phyloP scores from a whole-genome alignment of 148 eudicot species.

The Spergularia bocconei region DNA sequence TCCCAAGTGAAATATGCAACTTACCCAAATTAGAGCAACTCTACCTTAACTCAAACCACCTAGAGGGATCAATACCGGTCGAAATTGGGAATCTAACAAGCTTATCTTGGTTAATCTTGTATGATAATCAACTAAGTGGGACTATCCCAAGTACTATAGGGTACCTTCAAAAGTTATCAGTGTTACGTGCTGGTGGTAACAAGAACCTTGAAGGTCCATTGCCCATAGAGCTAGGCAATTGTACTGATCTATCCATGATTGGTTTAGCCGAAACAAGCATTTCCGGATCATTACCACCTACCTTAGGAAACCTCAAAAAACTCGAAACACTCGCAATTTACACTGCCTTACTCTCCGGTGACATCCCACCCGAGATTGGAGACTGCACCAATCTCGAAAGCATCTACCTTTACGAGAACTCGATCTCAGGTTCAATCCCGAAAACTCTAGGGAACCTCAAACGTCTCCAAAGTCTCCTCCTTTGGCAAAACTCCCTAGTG shows the following conservation, averaged over 20 bases:
- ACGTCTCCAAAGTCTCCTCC: conserved; percentile 54
- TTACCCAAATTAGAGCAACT: conserved; percentile 55
- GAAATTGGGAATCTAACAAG: conserved; percentile 60
- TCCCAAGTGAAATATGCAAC: conserved; percentile 52
- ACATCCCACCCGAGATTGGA: conserved; percentile 79
- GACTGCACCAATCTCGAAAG: conserved; percentile 53
- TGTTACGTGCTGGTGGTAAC: conserved; percentile 84
- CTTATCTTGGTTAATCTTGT: conserved; percentile 47
- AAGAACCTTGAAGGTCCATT: conserved; percentile 70
- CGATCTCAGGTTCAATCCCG: conserved; percentile 76
- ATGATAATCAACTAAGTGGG: conserved; percentile 83
- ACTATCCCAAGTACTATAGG: conserved; percentile 68
- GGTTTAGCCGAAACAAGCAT: conserved; percentile 89
- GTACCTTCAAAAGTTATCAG: conserved; percentile 42
- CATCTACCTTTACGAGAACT: conserved; percentile 77
- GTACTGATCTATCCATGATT: conserved; percentile 52
- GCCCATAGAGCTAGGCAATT: conserved; percentile 74
- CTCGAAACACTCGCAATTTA: conserved; percentile 75
- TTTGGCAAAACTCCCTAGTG: conserved; percentile 79
- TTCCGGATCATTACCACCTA: conserved; percentile 66
- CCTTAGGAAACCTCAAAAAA: conserved; percentile 63
- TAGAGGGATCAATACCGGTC: conserved; percentile 57
- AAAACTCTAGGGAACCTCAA: conserved; percentile 46
- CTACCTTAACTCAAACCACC: conserved; percentile 54
- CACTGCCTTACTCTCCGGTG: conserved; percentile 77